Evolutionary conservation across 768 basidiomycete species (phyloP).

Genomic region (Botryobasidium botryosum): DNA sequence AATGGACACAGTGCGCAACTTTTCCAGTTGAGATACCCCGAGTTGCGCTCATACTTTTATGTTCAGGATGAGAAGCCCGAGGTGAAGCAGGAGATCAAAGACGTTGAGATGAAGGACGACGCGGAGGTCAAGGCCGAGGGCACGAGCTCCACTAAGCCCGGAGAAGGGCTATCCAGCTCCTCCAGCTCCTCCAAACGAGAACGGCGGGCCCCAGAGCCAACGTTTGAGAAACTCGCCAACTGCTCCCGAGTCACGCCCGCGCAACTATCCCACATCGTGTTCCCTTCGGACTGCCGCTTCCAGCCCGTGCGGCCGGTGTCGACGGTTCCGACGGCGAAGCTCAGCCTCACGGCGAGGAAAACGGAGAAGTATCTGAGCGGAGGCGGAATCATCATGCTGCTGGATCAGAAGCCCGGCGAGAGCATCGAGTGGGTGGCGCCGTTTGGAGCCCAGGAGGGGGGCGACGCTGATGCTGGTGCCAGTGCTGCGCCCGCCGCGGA

Average conservation of each 20-base stretch:
- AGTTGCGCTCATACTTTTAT: neutral
- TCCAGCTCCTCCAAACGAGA: constrained; percentile 27
- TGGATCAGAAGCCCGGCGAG: constrained; percentile 54
- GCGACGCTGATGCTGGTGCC: too few species aligned
- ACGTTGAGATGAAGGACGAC: constrained; percentile 29
- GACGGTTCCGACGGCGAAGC: constrained; percentile 19
- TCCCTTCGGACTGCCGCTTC: constrained; percentile 65
- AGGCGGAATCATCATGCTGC: constrained; percentile 74
- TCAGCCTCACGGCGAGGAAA: constrained; percentile 22
- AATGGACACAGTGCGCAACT: constrained; percentile 65
- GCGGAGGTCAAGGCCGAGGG: constrained; percentile 61
- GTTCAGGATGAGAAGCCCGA: constrained; percentile 34
- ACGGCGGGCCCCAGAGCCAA: constrained; percentile 51
- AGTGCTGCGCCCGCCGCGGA: constrained; percentile 17
- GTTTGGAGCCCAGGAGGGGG: constrained; percentile 21
- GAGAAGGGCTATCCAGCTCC: constrained; percentile 20
- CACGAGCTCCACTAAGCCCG: constrained; percentile 22
- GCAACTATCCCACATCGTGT: constrained; percentile 70
- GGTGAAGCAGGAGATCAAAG: neutral
- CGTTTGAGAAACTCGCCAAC: constrained; percentile 62
- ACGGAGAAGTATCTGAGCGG: constrained; percentile 53
- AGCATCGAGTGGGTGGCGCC: constrained; percentile 35
- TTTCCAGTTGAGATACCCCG: neutral
- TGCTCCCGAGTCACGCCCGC: constrained; percentile 85
- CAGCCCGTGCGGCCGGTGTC: constrained; percentile 77